Base-by-base conservation (phyloP, 208 protist genomes). In the Trypanosoma caninum region DNA sequence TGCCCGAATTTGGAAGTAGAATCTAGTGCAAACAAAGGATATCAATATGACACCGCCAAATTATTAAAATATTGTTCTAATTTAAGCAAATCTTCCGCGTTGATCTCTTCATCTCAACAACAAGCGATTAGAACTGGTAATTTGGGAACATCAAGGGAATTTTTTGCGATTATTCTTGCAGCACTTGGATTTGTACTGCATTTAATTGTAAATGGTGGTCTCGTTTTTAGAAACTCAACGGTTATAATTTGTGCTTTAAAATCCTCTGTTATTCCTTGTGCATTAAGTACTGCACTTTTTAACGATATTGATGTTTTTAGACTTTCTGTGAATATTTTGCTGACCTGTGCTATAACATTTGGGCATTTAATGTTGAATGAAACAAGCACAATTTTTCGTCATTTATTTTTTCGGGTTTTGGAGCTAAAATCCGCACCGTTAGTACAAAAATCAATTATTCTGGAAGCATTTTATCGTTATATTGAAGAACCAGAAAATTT, bases 401-500 rank as follows among this genome's bases (percentile, higher is more conserved):
- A 97, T 62, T 85, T 98, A 0, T 91, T 97, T 40, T 88, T 98
- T 47, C 77, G 81, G 41, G 84, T 98, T 20, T 77, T 98, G 1
- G 85, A 97, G 50, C 95, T 87, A 3, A 70, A 72, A 11, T 87
- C 89, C 56, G 89, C 79, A 9, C 86, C 91, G 7, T 62, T 87
- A 9, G 65, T 80, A 42, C 93, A 98, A 45, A 98, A 98, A 66
- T 59, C 80, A 16, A 65, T 97, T 16, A 87, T 98, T 9, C 64
- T 98, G 13, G 89, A 97, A 44, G 89, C 75, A 7, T 82, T 98
- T 22, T 68, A 66, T 25, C 78, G 78, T 20, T 92, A 97, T 70
- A 97, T 92, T 63, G 89, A 97, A 63, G 87, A 97, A 68, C 93
- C 95, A 44, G 93, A 98, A 67, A 86, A 92, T 22, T 65, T 99